Conservation (phyloP, 345 rosid species). For the Nephelium lappaceum region DNA sequence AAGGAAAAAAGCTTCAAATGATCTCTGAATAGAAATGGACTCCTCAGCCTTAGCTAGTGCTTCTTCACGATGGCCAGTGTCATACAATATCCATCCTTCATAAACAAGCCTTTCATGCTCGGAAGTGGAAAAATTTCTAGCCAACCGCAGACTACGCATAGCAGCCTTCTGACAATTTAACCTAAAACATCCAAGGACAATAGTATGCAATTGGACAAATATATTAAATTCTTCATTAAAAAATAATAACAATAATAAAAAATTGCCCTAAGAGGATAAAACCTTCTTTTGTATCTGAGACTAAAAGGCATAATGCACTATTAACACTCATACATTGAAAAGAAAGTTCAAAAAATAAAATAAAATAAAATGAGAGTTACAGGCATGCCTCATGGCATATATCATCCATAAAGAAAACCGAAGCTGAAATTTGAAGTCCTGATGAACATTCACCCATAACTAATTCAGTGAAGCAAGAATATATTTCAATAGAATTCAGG, state of each 20-base stretch:
- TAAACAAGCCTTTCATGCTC: slow-evolving; percentile 91
- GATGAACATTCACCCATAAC: slow-evolving; percentile 6
- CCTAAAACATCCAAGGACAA: slow-evolving; percentile 44
- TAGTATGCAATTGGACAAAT: background rate
- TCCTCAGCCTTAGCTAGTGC: slow-evolving; percentile 93
- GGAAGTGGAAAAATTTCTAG: slow-evolving; percentile 79
- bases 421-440: background rate
- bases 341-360: background rate
- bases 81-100: slow-evolving; percentile 95
- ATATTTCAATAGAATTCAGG: background rate
- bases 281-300: background rate
- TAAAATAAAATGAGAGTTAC: background rate
- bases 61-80: slow-evolving; percentile 93
- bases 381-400: background rate
- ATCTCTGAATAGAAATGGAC: slow-evolving; percentile 82
- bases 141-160: slow-evolving; percentile 84
- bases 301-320: background rate
- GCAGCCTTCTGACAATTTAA: slow-evolving; percentile 94
- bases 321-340: slow-evolving; percentile 7
- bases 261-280: background rate
- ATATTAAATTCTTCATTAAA: background rate
- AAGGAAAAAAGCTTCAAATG: slow-evolving; percentile 97
- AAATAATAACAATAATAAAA: background rate
- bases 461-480: background rate
- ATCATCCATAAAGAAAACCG: background rate